phyloP scores from a whole-genome alignment of 306 rosid genomes.

The Dalbergia oliveri region DNA sequence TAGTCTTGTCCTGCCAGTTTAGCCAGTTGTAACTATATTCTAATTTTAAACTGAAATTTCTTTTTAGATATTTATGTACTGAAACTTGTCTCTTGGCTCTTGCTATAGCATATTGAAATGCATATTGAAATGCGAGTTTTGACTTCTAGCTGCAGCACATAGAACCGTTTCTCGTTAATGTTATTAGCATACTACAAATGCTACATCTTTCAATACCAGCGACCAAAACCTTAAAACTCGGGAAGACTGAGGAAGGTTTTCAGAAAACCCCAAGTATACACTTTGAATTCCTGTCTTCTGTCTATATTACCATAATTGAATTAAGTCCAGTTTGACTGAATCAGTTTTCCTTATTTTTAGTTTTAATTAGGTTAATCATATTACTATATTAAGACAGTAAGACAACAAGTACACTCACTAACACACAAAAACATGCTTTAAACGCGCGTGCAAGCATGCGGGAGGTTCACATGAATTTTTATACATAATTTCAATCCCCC shows the following conservation, averaged over 20 bases:
- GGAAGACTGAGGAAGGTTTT: conserved; percentile 15
- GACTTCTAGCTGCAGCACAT: neutral
- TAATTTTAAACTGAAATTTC: neutral
- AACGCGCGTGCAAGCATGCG: conserved; percentile 91
- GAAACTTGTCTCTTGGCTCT: neutral
- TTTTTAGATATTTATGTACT: neutral
- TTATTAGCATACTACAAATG: neutral
- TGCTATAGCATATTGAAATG: neutral
- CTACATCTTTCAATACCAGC: neutral
- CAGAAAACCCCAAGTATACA: conserved; percentile 17
- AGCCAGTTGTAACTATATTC: no score
- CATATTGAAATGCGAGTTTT: neutral
- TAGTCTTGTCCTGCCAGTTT: neutral
- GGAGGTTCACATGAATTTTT: conserved; percentile 42
- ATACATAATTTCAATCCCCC: conserved; percentile 59
- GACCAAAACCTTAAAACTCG: conserved; percentile 29
- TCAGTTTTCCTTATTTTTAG: neutral
- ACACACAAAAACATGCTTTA: conserved; percentile 75
- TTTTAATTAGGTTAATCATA: conserved; percentile 15
- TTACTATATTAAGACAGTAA: conserved; percentile 34
- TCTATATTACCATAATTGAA: neutral
- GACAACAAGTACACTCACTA: conserved; percentile 48
- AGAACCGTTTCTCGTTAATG: neutral
- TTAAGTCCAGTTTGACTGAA: conserved; percentile 9
- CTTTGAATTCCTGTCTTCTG: conserved; percentile 14